phyloP scores from a whole-genome alignment of 306 rosid genomes.

The Vigna angularis region DNA sequence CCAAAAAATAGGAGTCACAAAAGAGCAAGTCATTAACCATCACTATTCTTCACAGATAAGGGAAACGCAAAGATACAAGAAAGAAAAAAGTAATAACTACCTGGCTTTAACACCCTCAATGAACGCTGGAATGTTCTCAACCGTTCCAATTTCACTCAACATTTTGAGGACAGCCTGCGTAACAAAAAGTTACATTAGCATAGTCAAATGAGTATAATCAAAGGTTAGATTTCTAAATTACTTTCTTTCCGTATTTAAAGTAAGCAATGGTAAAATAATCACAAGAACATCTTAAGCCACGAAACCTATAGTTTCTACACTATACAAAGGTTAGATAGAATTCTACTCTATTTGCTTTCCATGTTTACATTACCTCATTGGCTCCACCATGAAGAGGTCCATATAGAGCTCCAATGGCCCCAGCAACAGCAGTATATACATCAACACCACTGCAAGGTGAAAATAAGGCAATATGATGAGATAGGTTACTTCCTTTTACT shows the following conservation, averaged over 20 bases:
- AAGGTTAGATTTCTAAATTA: background rate
- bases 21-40: constrained; percentile 14
- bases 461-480: constrained; percentile 26
- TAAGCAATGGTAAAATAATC: background rate
- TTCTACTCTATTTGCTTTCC: no score
- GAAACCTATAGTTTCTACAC: no score
- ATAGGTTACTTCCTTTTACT: constrained; percentile 22
- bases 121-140: constrained; percentile 85
- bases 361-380: constrained; percentile 67
- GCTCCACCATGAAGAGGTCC: constrained; percentile 97
- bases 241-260: background rate
- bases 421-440: constrained; percentile 89
- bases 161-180: constrained; percentile 85
- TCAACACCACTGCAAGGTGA: constrained; percentile 74
- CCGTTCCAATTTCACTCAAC: constrained; percentile 83
- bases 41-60: background rate
- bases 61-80: background rate
- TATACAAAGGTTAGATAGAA: no score
- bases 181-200: constrained; percentile 38
- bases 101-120: constrained; percentile 92
- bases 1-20: constrained; percentile 13
- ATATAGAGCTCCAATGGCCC: constrained; percentile 89
- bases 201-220: background rate
- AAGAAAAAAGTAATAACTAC: constrained; percentile 46
- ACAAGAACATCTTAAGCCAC: background rate